A percentile compares a stretch with the other conserved stretches of the same genome.
These are phyloP conservation scores for Backusella luteola DNA, from an alignment of 192 early-diverging fungal species.

Conservation along the genomic window DNA sequence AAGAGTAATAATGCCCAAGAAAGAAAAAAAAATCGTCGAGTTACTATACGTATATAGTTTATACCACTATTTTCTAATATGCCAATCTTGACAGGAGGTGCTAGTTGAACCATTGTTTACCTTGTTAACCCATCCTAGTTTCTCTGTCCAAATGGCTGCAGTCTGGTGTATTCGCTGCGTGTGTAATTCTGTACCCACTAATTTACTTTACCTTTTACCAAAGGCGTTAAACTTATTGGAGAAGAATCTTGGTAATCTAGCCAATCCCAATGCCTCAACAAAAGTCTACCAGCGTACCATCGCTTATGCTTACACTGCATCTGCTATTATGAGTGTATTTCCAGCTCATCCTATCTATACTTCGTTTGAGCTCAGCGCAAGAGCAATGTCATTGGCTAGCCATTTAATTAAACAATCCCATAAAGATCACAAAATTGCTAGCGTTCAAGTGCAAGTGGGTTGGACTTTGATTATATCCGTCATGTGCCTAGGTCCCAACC, in stretches of 20 bases:
- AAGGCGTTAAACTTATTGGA: slow-evolving; percentile 68
- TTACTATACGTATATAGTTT: background rate
- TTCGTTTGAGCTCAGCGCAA: slow-evolving; percentile 77
- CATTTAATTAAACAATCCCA: slow-evolving; percentile 68
- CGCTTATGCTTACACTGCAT: slow-evolving; percentile 63
- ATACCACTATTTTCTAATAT: background rate
- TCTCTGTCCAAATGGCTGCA: slow-evolving; percentile 71
- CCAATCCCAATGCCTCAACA: slow-evolving; percentile 44
- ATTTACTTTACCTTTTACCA: slow-evolving; percentile 62
- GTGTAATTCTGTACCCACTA: slow-evolving; percentile 61
- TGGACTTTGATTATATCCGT: slow-evolving; percentile 79
- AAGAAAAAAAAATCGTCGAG: background rate
- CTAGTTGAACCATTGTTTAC: slow-evolving; percentile 67
- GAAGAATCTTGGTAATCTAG: slow-evolving; percentile 62
- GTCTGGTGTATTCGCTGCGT: slow-evolving; percentile 71
- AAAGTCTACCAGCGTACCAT: slow-evolving; percentile 51
- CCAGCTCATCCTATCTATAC: slow-evolving; percentile 63
- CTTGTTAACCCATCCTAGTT: slow-evolving; percentile 65
- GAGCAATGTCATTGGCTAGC: slow-evolving; percentile 73
- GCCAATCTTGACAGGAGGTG: slow-evolving; percentile 42
- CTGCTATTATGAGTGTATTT: slow-evolving; percentile 68
- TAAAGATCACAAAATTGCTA: slow-evolving; percentile 60
- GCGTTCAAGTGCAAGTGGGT: slow-evolving; percentile 66
- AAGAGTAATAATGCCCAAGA: background rate
- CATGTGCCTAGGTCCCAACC: slow-evolving; percentile 77